Evolutionary conservation across 202 grass and related monocot species (phyloP), one percentile per base, ranked within the genome.

Genomic region (Elaeis oleifera): DNA sequence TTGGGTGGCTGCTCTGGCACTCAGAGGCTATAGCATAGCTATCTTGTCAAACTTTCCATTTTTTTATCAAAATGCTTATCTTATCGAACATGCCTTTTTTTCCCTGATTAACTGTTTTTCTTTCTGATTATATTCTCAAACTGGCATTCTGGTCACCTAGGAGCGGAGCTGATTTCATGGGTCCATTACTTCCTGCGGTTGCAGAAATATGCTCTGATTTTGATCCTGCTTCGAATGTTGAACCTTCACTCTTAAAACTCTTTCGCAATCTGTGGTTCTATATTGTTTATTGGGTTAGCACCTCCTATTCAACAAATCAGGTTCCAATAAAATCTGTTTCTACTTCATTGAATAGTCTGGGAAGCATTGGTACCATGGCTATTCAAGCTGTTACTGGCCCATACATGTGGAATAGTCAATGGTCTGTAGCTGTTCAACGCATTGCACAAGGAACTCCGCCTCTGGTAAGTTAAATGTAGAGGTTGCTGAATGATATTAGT

Each of bases 181-280:
- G 94, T 15, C 82, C 94, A 7, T 76, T 99, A 70, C 88, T 99
- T 61, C 78, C 94, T 24, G 88, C 94, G 52, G 88, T 99, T 81
- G 94, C 94, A 54, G 94, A 92, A 82, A 99, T 99, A 70, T 99
- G 94, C 72, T 86, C 88, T 81, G 94, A 99, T 85, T 99, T 99
- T 75, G 85, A 99, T 72, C 88, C 94, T 71, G 76, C 84, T 70
- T 89, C 94, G 6, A 86, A 74, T 75, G 77, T 92, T 53, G 94
- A 99, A 64, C 94, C 94, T 71, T 89, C 88, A 23, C 61, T 99
- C 59, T 84, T 92, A 75, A 99, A 99, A 63, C 71, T 99, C 65
- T 92, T 99, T 59, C 84, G 94, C 55, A 99, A 99, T 58, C 76
- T 99, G 54, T 99, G 94, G 94, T 99, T 99, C 85, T 99, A 99